Evolutionary conservation across 1,284 basidiomycete genomes (phyloP).

Genomic region (Abortiporus biennis): DNA sequence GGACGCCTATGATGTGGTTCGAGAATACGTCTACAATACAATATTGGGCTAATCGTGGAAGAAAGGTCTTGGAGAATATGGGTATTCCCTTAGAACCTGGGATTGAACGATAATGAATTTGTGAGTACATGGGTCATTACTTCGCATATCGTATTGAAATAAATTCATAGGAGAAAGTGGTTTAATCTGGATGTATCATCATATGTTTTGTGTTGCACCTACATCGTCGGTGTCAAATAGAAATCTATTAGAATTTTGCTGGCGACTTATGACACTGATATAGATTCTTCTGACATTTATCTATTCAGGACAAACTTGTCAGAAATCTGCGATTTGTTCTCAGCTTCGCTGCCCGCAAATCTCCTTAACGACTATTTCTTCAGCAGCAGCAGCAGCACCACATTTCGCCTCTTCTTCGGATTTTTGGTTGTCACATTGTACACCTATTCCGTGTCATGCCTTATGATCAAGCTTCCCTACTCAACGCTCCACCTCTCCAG

Average conservation of each 20-base stretch:
- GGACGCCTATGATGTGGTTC: slow-evolving; percentile 44
- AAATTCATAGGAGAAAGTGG: background rate
- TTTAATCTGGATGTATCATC: background rate
- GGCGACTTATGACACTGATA: background rate
- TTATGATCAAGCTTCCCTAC: too few relatives aligned
- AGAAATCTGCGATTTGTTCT: too few relatives aligned
- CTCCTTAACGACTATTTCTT: too few relatives aligned
- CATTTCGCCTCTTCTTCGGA: too few relatives aligned
- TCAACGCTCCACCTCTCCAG: too few relatives aligned
- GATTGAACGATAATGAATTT: slow-evolving; percentile 17
- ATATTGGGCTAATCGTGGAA: slow-evolving; percentile 50
- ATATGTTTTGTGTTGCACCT: background rate
- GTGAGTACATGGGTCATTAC: background rate
- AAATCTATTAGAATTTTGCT: background rate
- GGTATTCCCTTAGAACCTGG: slow-evolving; percentile 44
- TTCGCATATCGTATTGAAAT: background rate
- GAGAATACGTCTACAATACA: slow-evolving; percentile 34
- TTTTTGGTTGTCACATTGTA: too few relatives aligned
- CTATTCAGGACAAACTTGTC: too few relatives aligned
- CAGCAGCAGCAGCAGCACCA: too few relatives aligned
- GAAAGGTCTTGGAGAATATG: slow-evolving; percentile 38
- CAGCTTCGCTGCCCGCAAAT: too few relatives aligned
- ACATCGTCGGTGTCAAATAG: background rate
- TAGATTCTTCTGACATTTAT: background rate
- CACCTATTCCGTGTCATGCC: too few relatives aligned